These are phyloP conservation scores for Pleomassaria siparia DNA, from an alignment of 2,329 filamentous ascomycete genomes.

Conservation along the genomic window DNA sequence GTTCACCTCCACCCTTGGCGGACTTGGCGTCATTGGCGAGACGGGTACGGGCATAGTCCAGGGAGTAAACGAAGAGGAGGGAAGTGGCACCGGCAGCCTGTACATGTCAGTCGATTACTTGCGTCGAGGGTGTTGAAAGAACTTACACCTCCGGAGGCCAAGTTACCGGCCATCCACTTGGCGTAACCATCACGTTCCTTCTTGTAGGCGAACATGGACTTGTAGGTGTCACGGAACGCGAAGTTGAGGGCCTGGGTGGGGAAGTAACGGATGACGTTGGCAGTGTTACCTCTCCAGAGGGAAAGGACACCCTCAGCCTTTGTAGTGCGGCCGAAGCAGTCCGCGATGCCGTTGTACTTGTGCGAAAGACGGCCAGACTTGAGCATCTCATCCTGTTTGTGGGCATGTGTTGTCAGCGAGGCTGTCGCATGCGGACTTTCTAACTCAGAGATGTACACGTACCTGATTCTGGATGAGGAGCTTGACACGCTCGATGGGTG, in stretches of 20 bases:
- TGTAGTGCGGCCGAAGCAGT: conserved; percentile 94
- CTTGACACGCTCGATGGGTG: conserved; percentile 99
- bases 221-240: conserved; percentile 99
- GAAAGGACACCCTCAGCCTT: conserved; percentile 90
- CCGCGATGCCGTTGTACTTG: conserved; percentile 89
- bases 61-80: conserved; percentile 99
- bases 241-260: conserved; percentile 99
- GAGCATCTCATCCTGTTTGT: conserved; percentile 97
- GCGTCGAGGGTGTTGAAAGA: neutral
- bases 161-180: conserved; percentile 99
- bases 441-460: conserved; percentile 48
- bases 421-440: neutral
- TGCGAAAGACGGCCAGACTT: conserved; percentile 97
- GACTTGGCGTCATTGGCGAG: conserved; percentile 99
- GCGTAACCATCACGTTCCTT: conserved; percentile 98
- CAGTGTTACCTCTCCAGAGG: conserved; percentile 99
- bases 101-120: conserved; percentile 12
- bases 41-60: conserved; percentile 99
- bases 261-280: conserved; percentile 99
- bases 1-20: conserved; percentile 93
- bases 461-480: conserved; percentile 99
- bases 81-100: conserved; percentile 98
- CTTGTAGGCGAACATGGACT: conserved; percentile 99
- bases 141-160: conserved; percentile 99
- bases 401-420: conserved; percentile 20